Evolutionary conservation across 2,329 filamentous ascomycete genomes (phyloP).

Genomic region (Neopestalotiopsis clavispora): DNA sequence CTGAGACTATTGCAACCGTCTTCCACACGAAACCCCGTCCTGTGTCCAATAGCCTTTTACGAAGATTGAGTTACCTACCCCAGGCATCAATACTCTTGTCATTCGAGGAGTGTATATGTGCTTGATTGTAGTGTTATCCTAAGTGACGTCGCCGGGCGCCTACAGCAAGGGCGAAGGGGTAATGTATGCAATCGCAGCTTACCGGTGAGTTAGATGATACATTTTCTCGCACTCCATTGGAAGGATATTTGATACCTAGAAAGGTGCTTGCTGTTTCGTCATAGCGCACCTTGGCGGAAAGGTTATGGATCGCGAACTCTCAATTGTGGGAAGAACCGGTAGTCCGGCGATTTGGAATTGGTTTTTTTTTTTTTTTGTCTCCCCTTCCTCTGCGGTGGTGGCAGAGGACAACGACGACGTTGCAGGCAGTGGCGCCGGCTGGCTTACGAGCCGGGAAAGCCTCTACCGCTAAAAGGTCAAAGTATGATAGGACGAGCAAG

Average conservation of each 20-base stretch:
- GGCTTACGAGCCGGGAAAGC: conserved; percentile 16
- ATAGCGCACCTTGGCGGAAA: conserved; percentile 13
- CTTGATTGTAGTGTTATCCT: not conserved
- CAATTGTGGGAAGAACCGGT: conserved; percentile 7
- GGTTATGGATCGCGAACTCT: not conserved
- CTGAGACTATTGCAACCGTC: not conserved
- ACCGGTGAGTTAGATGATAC: not conserved
- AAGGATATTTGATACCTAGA: not conserved
- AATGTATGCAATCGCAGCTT: not conserved
- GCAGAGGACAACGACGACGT: conserved; percentile 2
- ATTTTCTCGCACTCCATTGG: not conserved
- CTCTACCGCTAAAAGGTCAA: conserved; percentile 14
- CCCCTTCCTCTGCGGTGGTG: not conserved
- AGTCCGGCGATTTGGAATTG: not conserved
- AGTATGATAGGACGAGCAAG: conserved; percentile 15
- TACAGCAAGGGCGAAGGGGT: not conserved
- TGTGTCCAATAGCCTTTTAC: not conserved
- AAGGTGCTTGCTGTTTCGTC: conserved; percentile 1
- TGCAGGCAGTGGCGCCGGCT: conserved; percentile 20
- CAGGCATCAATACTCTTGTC: not conserved
- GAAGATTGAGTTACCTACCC: no score
- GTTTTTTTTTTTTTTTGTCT: not conserved
- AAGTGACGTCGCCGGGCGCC: not conserved
- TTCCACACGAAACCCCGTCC: not conserved
- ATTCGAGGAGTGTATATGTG: not conserved